Base-by-base conservation (phyloP, 2,329 filamentous ascomycete species). In the Botrytis fabae region DNA sequence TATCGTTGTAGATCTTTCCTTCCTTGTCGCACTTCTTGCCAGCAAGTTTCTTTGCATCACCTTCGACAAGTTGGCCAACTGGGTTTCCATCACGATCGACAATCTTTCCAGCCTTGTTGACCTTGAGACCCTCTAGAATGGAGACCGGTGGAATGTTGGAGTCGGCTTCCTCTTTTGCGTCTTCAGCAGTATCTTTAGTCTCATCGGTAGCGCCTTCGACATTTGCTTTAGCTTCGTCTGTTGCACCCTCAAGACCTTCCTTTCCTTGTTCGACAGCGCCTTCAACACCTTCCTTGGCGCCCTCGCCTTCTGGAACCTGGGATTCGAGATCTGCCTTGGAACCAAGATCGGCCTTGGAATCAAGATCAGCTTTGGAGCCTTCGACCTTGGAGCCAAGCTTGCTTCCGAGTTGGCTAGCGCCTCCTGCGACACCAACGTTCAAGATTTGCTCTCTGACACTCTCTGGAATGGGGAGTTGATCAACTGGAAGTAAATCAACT, bases 1-100 rank as follows among this genome's bases (percentile, higher is more conserved):
- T 84, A 76, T 93, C 90, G 79, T 91, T 90, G 89, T 90, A 93
- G 82, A 93, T 90, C 76, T 91, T 85, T 61, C 92, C 92, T 63
- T 92, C 83, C 72, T 88, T 89, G 76, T 93, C 91, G 48, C 89
- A 84, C 78, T 88, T 87, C 78, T 88, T 90, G 77, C 91, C 91
- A 57, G 88, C 81, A 7, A 93, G 85, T 75, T 91, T 85, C 82
- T 91, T 90, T 22, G 88, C 77, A 35, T 91, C 88, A 40, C 92
- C 92, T 77, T 92, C 87, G 42, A 89, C 82, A 14, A 94, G 84
- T 63, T 88, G 88, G 18, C 89, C 92, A 75, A 92, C 82, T 63
- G 71, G 73, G 28, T 70, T 70, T 1, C 71, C 71, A 6, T 86
- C 83, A 35, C 84, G 81, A 71, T 86, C 84, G 70, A 88, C 84